phyloP scores from a whole-genome alignment of 768 basidiomycete genomes.

The Trametes cingulata region DNA sequence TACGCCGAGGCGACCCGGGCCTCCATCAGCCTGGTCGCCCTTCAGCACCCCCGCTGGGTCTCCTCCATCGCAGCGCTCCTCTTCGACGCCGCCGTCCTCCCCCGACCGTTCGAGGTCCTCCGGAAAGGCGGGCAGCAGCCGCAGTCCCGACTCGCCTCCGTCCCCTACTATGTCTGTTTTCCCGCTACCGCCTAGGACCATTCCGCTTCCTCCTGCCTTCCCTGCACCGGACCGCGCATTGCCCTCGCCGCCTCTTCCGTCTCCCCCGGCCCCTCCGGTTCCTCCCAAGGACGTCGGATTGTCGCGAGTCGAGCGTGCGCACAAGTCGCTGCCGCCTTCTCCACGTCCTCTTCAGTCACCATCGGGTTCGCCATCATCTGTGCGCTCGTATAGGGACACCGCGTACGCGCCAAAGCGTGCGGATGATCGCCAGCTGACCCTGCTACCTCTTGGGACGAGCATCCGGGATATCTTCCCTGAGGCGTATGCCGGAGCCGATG shows the following conservation, averaged over 20 bases:
- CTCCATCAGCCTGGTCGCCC: conserved; percentile 18
- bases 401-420: not conserved
- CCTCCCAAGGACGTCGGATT: conserved; percentile 12
- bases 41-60: conserved; percentile 5
- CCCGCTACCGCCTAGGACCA: conserved; percentile 3
- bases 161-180: conserved; percentile 1
- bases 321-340: conserved; percentile 16
- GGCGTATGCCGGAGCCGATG: not conserved
- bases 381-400: not conserved
- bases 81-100: not conserved
- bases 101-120: not conserved
- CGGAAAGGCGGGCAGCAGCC: not conserved
- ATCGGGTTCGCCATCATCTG: not conserved
- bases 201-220: conserved; percentile 1
- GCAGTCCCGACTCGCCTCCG: not conserved
- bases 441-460: conserved; percentile 1
- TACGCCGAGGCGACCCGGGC: conserved; percentile 1
- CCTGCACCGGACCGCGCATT: conserved; percentile 13
- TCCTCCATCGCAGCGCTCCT: not conserved
- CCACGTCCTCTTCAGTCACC: not conserved
- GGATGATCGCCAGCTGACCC: not conserved
- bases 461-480: conserved; percentile 2
- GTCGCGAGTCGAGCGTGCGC: not conserved
- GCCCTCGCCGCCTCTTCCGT: not conserved
- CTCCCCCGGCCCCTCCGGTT: not conserved